A percentile compares a stretch with the other conserved stretches of the same genome.
These are phyloP conservation scores for Ustanciosporium gigantosporum DNA, from an alignment of 1,284 basidiomycete species.

Conservation along the genomic window DNA sequence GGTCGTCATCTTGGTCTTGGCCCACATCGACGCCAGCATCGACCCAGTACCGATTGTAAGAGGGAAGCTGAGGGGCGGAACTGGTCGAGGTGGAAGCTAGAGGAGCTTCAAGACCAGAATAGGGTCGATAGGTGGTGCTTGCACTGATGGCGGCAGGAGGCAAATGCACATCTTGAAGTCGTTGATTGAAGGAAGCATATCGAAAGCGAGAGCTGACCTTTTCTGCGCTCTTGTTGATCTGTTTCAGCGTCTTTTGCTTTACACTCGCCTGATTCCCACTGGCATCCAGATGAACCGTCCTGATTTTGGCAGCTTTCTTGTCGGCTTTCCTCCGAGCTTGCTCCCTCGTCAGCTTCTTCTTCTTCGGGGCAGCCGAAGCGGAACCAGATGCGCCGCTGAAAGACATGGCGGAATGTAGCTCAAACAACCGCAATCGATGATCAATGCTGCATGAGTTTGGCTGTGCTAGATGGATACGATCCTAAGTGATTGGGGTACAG, in stretches of 20 bases:
- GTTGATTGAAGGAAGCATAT: constrained; percentile 60
- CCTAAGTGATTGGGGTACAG: no score
- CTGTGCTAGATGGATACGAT: no score
- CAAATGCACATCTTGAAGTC: constrained; percentile 54
- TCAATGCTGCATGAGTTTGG: no score
- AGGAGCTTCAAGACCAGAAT: constrained; percentile 47
- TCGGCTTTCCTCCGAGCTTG: constrained; percentile 33
- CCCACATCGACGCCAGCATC: constrained; percentile 6
- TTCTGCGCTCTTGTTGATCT: constrained; percentile 37
- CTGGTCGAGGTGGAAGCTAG: constrained; percentile 10
- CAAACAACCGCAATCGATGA: no score
- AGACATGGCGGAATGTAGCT: no score
- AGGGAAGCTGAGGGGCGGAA: constrained; percentile 18
- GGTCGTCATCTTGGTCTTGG: constrained; percentile 4
- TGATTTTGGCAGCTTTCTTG: constrained; percentile 30
- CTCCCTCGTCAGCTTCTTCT: no score
- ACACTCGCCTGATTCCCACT: constrained; percentile 28
- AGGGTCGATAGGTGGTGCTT: constrained; percentile 36
- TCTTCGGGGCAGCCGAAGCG: no score
- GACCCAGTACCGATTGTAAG: no score
- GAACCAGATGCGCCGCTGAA: no score
- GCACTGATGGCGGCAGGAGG: constrained; percentile 37
- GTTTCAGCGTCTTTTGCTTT: constrained; percentile 39
- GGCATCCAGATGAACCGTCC: constrained; percentile 29
- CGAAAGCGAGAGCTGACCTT: constrained; percentile 41